Conservation (phyloP, 306 rosid species). For the Prunus padus region DNA sequence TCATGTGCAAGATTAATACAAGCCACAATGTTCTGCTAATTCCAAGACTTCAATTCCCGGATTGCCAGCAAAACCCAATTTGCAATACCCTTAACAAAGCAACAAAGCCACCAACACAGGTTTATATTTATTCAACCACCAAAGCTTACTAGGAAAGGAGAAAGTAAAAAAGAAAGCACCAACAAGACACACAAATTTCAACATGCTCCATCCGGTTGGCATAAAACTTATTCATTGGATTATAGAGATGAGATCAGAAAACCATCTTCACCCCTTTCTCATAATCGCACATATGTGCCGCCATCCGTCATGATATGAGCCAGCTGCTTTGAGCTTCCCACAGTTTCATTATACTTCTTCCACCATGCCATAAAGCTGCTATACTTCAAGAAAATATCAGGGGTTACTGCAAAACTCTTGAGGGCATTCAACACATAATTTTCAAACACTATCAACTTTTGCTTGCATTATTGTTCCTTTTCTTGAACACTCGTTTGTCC, state of each 20-base stretch:
- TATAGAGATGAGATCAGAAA: background rate
- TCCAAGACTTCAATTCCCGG: too few species aligned
- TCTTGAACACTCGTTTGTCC: background rate
- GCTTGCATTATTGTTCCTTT: slow-evolving; percentile 1
- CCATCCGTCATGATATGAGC: slow-evolving; percentile 32
- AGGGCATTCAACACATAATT: slow-evolving; percentile 36
- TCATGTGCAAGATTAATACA: background rate
- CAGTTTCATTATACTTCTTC: slow-evolving; percentile 31
- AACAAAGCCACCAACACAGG: too few species aligned
- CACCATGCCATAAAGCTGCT: slow-evolving; percentile 80
- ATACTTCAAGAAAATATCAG: slow-evolving; percentile 53
- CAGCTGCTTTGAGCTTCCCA: slow-evolving; percentile 24
- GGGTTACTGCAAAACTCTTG: slow-evolving; percentile 41
- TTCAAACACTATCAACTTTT: slow-evolving; percentile 43
- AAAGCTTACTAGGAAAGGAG: too few species aligned
- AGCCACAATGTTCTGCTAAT: too few species aligned
- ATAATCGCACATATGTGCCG: slow-evolving; percentile 23
- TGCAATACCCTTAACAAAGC: too few species aligned
- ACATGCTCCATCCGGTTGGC: too few species aligned
- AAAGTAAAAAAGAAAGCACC: too few species aligned
- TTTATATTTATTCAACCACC: too few species aligned
- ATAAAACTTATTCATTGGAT: background rate
- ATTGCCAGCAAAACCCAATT: too few species aligned
- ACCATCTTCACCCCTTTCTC: slow-evolving; percentile 13
- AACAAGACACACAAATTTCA: background rate